These are phyloP conservation scores for Alternaria longipes DNA, from an alignment of 2,329 filamentous ascomycete genomes.

Conservation along the genomic window DNA sequence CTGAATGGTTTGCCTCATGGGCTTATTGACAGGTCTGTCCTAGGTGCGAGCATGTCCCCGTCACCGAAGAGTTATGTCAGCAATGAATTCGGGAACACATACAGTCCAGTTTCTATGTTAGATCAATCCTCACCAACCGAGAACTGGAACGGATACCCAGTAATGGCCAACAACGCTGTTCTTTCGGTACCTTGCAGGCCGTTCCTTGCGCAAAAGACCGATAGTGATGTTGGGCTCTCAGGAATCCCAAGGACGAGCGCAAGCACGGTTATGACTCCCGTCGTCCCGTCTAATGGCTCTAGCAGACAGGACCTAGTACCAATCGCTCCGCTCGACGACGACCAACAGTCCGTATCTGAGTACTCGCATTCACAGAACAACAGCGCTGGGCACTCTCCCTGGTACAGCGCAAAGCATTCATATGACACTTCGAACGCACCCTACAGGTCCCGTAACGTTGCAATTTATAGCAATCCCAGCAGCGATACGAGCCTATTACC, in stretches of 20 bases:
- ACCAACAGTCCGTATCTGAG: constrained; percentile 10
- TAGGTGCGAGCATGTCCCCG: constrained; percentile 20
- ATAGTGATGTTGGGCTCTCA: background rate
- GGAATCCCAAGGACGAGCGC: background rate
- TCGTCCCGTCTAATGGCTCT: background rate
- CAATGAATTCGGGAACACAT: constrained; percentile 18
- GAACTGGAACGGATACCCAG: constrained; percentile 12
- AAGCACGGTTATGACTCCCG: background rate
- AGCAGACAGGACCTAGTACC: background rate
- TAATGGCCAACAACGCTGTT: background rate
- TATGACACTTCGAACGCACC: background rate
- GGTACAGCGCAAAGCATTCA: constrained; percentile 15
- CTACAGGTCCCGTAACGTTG: background rate
- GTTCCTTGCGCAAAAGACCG: background rate
- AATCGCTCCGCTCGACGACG: background rate
- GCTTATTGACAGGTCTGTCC: constrained; percentile 12
- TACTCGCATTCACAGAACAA: constrained; percentile 20
- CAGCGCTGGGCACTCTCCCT: constrained; percentile 14
- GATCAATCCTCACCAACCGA: constrained; percentile 11
- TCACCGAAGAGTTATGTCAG: constrained; percentile 37
- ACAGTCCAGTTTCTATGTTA: constrained; percentile 16
- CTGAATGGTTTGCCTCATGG: constrained; percentile 4
- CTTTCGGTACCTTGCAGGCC: background rate
- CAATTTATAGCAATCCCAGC: background rate
- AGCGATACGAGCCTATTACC: background rate